Percentiles rank a stretch among this genome's conserved stretches.
Evolutionary conservation across 2,329 filamentous ascomycete genomes (phyloP).

Genomic region (Dactylella cylindrospora): DNA sequence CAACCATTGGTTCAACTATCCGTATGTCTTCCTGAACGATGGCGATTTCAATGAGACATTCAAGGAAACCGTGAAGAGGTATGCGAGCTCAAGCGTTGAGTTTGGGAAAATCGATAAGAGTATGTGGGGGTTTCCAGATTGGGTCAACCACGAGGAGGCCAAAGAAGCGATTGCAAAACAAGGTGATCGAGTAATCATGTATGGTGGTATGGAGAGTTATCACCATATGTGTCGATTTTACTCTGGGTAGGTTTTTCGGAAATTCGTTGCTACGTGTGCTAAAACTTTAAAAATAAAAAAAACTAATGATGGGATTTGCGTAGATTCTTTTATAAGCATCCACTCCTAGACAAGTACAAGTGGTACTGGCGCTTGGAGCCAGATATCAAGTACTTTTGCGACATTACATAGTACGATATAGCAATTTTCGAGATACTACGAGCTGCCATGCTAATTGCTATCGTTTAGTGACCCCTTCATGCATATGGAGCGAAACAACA

Average conservation of each 20-base stretch:
- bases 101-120: slow-evolving; percentile 88
- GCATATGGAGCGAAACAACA: slow-evolving; percentile 90
- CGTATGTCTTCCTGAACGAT: slow-evolving; percentile 97
- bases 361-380: slow-evolving; percentile 99
- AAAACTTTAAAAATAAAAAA: slow-evolving; percentile 8
- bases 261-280: neutral
- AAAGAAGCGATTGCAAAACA: slow-evolving; percentile 96
- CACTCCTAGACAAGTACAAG: slow-evolving; percentile 90
- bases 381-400: slow-evolving; percentile 99
- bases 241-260: slow-evolving; percentile 69
- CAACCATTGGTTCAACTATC: slow-evolving; percentile 98
- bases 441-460: slow-evolving; percentile 50
- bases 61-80: slow-evolving; percentile 81
- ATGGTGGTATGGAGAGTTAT: slow-evolving; percentile 97
- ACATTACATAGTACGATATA: slow-evolving; percentile 82
- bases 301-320: slow-evolving; percentile 6
- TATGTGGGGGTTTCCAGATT: slow-evolving; percentile 97
- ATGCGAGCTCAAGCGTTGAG: slow-evolving; percentile 84
- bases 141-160: slow-evolving; percentile 90
- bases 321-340: slow-evolving; percentile 95
- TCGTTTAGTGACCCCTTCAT: slow-evolving; percentile 79
- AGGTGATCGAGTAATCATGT: slow-evolving; percentile 97
- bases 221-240: slow-evolving; percentile 99
- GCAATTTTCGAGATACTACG: neutral
- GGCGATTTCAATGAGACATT: slow-evolving; percentile 95